A percentile compares a stretch with the other conserved stretches of the same genome.
These are phyloP conservation scores for Penicillium lagena DNA, from an alignment of 495 filamentous ascomycete genomes.

Conservation along the genomic window DNA sequence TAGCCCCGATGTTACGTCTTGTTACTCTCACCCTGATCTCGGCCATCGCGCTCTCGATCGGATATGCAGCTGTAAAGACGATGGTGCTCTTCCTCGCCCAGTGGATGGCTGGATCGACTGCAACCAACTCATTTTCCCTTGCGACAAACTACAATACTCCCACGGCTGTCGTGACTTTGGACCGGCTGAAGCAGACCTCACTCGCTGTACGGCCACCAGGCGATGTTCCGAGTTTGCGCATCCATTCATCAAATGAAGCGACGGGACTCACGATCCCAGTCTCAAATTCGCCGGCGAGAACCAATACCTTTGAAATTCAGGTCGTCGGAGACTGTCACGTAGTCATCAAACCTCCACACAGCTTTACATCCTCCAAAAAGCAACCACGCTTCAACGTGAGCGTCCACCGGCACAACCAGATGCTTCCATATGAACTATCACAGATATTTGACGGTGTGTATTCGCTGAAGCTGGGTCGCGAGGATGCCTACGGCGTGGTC, in stretches of 20 bases:
- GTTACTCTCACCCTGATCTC: conserved; percentile 34
- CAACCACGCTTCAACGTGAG: conserved; percentile 45
- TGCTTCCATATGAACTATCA: conserved; percentile 44
- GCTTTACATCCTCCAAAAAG: conserved; percentile 40
- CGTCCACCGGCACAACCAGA: conserved; percentile 35
- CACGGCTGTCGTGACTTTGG: conserved; percentile 11
- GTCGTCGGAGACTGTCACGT: conserved; percentile 57
- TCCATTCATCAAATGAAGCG: conserved; percentile 8
- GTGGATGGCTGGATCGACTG: conserved; percentile 15
- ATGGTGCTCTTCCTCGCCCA: conserved; percentile 19
- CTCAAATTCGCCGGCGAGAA: conserved; percentile 1
- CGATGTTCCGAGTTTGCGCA: conserved; percentile 10
- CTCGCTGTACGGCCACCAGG: conserved; percentile 16
- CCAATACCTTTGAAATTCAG: conserved; percentile 52
- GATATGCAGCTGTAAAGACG: conserved; percentile 24
- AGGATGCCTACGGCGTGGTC: conserved; percentile 52
- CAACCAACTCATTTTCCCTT: conserved; percentile 15
- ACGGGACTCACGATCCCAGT: conserved; percentile 12
- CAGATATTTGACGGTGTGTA: conserved; percentile 54
- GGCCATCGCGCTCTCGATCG: conserved; percentile 27
- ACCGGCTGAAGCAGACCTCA: conserved; percentile 17
- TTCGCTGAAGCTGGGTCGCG: conserved; percentile 47
- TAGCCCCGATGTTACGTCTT: conserved; percentile 34
- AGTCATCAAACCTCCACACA: conserved; percentile 50
- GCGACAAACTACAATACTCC: conserved; percentile 5